Conservation (phyloP, 1,139 yeast species). For the Debaryomycetaceae sp. region DNA sequence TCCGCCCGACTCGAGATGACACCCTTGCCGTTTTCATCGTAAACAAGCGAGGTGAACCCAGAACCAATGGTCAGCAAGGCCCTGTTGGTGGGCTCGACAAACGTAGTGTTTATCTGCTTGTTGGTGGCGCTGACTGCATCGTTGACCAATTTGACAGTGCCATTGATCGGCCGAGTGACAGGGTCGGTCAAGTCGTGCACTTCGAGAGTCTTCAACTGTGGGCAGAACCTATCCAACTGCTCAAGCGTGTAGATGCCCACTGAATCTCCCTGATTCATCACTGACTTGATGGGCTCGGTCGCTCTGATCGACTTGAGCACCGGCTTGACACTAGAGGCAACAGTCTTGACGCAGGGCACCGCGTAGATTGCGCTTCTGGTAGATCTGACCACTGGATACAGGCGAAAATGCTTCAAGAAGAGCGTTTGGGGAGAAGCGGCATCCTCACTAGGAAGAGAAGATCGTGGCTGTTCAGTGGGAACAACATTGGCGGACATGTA, state of each 20-base stretch:
- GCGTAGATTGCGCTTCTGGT: constrained; percentile 15
- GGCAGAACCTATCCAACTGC: constrained; percentile 30
- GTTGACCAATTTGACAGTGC: constrained; percentile 25
- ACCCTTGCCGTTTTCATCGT: constrained; percentile 60
- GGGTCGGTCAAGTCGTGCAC: constrained; percentile 39
- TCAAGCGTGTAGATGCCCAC: constrained; percentile 29
- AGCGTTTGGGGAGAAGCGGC: constrained; percentile 11
- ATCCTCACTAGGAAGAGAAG: not conserved
- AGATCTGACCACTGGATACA: constrained; percentile 22
- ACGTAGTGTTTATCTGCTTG: constrained; percentile 13
- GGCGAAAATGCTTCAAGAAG: constrained; percentile 17
- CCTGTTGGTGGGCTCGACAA: constrained; percentile 44
- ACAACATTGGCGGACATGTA: constrained; percentile 1
- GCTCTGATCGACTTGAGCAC: constrained; percentile 16
- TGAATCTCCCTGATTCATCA: constrained; percentile 23
- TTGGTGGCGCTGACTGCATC: constrained; percentile 28
- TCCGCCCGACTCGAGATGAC: constrained; percentile 57
- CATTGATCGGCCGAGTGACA: constrained; percentile 37
- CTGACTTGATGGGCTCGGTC: constrained; percentile 23
- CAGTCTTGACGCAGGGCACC: constrained; percentile 18
- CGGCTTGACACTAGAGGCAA: constrained; percentile 14
- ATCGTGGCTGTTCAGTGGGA: not conserved
- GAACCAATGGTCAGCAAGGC: constrained; percentile 36
- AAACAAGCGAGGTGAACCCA: constrained; percentile 32
- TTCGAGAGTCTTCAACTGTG: constrained; percentile 35